A percentile compares a stretch with the other conserved stretches of the same genome.
These are phyloP conservation scores for Penicillium sp. DNA, from an alignment of 2,329 filamentous ascomycete species.

Conservation along the genomic window DNA sequence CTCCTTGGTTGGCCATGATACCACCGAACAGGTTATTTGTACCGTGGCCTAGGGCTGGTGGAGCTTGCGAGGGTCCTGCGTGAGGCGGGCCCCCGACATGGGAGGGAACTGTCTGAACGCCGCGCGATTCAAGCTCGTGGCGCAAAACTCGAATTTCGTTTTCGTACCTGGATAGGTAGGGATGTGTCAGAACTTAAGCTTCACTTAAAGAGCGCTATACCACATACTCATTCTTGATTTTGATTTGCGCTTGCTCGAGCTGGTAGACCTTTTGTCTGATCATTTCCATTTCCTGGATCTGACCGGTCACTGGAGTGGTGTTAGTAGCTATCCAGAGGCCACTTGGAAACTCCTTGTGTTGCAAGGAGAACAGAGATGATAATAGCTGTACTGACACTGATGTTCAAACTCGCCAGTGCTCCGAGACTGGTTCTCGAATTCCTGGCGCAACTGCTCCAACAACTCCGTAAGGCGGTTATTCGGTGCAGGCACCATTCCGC, in stretches of 20 bases:
- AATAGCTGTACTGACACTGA: conserved; percentile 66
- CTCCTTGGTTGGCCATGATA: conserved; percentile 88
- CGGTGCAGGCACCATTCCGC: conserved; percentile 70
- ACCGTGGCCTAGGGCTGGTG: conserved; percentile 80
- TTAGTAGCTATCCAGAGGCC: conserved; percentile 19
- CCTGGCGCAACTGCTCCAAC: conserved; percentile 81
- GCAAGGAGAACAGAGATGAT: neutral
- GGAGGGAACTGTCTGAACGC: conserved; percentile 60
- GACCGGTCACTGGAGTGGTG: conserved; percentile 66
- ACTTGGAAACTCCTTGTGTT: conserved; percentile 8
- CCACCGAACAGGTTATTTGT: conserved; percentile 88
- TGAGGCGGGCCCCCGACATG: conserved; percentile 72
- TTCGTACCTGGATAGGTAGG: conserved; percentile 66
- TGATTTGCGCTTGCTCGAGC: conserved; percentile 84
- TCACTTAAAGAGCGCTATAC: neutral
- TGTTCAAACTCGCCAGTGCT: conserved; percentile 85
- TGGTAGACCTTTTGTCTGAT: conserved; percentile 90
- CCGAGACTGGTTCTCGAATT: conserved; percentile 82
- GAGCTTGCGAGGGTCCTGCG: conserved; percentile 76
- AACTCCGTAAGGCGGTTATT: conserved; percentile 80
- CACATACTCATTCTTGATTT: conserved; percentile 84
- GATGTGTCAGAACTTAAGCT: neutral
- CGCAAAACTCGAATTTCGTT: conserved; percentile 82
- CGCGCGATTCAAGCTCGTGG: conserved; percentile 76
- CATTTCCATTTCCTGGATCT: conserved; percentile 92